These are phyloP conservation scores for Exutisphaerella laricina DNA, from an alignment of 2,329 filamentous ascomycete genomes.

Conservation along the genomic window DNA sequence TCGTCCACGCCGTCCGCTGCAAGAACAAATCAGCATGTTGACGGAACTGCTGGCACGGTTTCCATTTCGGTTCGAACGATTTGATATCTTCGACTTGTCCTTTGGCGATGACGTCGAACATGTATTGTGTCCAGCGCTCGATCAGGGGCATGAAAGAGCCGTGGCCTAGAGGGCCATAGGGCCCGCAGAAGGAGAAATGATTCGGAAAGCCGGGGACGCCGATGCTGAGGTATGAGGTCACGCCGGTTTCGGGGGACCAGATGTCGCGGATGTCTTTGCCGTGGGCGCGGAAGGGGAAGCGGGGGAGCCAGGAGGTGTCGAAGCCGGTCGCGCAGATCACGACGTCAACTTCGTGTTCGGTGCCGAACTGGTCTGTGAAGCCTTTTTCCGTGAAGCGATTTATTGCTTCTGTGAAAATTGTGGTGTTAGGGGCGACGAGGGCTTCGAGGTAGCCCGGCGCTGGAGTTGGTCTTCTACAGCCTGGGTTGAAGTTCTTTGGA, in stretches of 20 bases:
- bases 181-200: constrained; percentile 41
- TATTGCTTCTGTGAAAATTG: constrained; percentile 33
- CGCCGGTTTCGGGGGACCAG: constrained; percentile 34
- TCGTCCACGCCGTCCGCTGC: constrained; percentile 36
- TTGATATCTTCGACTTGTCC: constrained; percentile 40
- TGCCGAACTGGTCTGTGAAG: constrained; percentile 31
- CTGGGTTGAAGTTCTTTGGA: constrained; percentile 41
- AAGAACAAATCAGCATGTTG: constrained; percentile 40
- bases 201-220: constrained; percentile 42
- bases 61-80: constrained; percentile 34
- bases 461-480: constrained; percentile 40
- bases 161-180: constrained; percentile 39
- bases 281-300: constrained; percentile 30
- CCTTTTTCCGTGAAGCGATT: constrained; percentile 28
- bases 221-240: constrained; percentile 39
- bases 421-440: constrained; percentile 32
- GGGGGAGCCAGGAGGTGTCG: constrained; percentile 33
- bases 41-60: constrained; percentile 32
- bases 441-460: constrained; percentile 42
- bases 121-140: constrained; percentile 38
- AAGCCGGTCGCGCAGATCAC: constrained; percentile 38
- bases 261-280: constrained; percentile 32
- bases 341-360: constrained; percentile 31
- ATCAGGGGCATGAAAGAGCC: constrained; percentile 40
- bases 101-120: constrained; percentile 38